Percentiles rank a stretch among this genome's conserved stretches.
These are phyloP conservation scores for Eutrema japonicum DNA, from an alignment of 345 rosid genomes.

Conservation along the genomic window DNA sequence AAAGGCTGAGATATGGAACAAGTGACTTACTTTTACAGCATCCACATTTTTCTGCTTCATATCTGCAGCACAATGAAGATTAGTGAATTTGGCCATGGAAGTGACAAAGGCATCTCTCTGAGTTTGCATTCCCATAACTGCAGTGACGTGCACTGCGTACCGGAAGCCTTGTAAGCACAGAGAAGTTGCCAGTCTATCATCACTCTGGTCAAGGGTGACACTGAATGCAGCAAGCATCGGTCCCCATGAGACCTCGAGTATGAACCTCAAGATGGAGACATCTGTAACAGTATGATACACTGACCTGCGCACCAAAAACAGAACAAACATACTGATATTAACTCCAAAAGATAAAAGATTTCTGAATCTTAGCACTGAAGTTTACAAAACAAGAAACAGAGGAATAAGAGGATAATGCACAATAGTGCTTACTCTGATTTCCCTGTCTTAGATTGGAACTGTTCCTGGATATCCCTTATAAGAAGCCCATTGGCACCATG, in stretches of 20 bases:
- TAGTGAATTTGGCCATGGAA: slow-evolving; percentile 93
- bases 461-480: slow-evolving; percentile 87
- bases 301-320: slow-evolving; percentile 56
- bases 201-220: slow-evolving; percentile 91
- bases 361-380: neutral
- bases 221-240: slow-evolving; percentile 99
- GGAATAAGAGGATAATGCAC: neutral
- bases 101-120: slow-evolving; percentile 99
- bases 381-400: neutral
- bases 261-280: slow-evolving; percentile 84
- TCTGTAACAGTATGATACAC: slow-evolving; percentile 77
- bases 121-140: slow-evolving; percentile 97
- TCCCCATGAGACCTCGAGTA: slow-evolving; percentile 98
- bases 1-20: neutral
- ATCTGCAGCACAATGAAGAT: slow-evolving; percentile 96
- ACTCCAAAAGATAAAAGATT: neutral
- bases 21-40: slow-evolving; percentile 79
- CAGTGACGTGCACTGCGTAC: slow-evolving; percentile 84
- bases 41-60: slow-evolving; percentile 98
- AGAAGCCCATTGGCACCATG: slow-evolving; percentile 93
- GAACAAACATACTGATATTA: slow-evolving; percentile 9
- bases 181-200: slow-evolving; percentile 88
- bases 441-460: slow-evolving; percentile 86
- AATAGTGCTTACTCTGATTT: slow-evolving; percentile 79
- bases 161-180: slow-evolving; percentile 89